Percentiles rank a stretch among this genome's conserved stretches.
Conservation (phyloP, 2,329 filamentous ascomycete species). For the Penicillium aurantiogriseum region DNA sequence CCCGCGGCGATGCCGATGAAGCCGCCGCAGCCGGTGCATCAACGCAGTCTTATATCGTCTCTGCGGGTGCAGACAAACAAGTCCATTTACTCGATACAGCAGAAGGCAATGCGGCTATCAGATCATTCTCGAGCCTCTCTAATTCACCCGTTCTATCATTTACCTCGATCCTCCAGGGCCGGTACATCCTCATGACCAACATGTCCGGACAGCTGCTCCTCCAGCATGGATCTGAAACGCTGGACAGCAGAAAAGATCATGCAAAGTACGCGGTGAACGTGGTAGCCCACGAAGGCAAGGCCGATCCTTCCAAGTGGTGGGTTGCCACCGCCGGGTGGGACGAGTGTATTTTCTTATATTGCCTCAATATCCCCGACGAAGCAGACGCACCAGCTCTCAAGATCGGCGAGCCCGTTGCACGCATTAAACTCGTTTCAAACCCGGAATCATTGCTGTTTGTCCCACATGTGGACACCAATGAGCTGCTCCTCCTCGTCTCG, state of each 20-base stretch:
- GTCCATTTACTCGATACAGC: slow-evolving; percentile 46
- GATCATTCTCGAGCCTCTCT: slow-evolving; percentile 30
- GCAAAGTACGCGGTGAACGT: slow-evolving; percentile 59
- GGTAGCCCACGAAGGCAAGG: slow-evolving; percentile 37
- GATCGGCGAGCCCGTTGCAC: slow-evolving; percentile 30
- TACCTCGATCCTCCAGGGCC: slow-evolving; percentile 41
- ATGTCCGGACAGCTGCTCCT: slow-evolving; percentile 60
- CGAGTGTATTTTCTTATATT: slow-evolving; percentile 55
- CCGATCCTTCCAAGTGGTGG: slow-evolving; percentile 31
- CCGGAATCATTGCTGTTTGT: slow-evolving; percentile 59
- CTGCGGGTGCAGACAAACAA: slow-evolving; percentile 48
- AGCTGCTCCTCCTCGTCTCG: slow-evolving; percentile 53
- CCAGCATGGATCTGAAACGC: slow-evolving; percentile 43
- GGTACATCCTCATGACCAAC: slow-evolving; percentile 52
- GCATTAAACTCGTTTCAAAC: slow-evolving; percentile 47
- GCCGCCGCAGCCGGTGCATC: slow-evolving; percentile 12
- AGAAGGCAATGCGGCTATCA: slow-evolving; percentile 18
- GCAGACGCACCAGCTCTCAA: slow-evolving; percentile 8
- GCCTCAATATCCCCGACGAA: slow-evolving; percentile 15
- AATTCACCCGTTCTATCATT: slow-evolving; percentile 54
- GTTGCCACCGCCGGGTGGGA: slow-evolving; percentile 64
- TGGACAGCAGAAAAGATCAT: slow-evolving; percentile 56
- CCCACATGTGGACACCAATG: slow-evolving; percentile 47
- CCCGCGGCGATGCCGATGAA: slow-evolving; percentile 10
- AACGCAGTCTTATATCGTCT: slow-evolving; percentile 37